phyloP scores from a whole-genome alignment of 2,329 filamentous ascomycete species.

The Calonectria henricotiae region DNA sequence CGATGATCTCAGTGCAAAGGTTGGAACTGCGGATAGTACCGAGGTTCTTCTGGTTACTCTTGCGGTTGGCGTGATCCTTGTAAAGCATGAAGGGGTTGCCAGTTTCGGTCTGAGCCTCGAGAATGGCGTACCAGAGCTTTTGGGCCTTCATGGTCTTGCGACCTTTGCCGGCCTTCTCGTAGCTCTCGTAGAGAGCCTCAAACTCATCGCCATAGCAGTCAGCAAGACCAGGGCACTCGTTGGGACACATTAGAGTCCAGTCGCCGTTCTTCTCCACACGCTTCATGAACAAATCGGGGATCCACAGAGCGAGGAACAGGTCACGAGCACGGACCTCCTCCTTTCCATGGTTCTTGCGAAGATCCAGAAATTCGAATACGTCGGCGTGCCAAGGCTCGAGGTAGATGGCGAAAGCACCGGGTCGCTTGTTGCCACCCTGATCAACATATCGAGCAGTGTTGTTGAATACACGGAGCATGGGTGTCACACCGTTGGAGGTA shows the following conservation, averaged over 20 bases:
- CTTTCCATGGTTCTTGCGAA: slow-evolving; percentile 99
- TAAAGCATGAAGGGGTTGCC: slow-evolving; percentile 99
- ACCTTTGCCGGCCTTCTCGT: slow-evolving; percentile 90
- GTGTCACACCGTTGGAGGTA: slow-evolving; percentile 96
- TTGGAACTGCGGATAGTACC: slow-evolving; percentile 99
- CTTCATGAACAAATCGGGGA: slow-evolving; percentile 99
- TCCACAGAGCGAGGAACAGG: slow-evolving; percentile 98
- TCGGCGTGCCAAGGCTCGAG: slow-evolving; percentile 99
- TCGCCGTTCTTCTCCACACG: slow-evolving; percentile 96
- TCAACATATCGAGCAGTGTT: slow-evolving; percentile 99
- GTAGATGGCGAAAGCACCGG: slow-evolving; percentile 98
- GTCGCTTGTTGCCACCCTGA: slow-evolving; percentile 99
- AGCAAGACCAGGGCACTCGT: slow-evolving; percentile 94
- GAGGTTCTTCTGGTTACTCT: slow-evolving; percentile 99
- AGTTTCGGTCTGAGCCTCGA: slow-evolving; percentile 98
- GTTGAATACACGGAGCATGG: slow-evolving; percentile 99
- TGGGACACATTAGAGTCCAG: slow-evolving; percentile 99
- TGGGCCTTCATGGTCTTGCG: slow-evolving; percentile 95
- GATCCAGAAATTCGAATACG: slow-evolving; percentile 96
- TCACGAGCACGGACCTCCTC: slow-evolving; percentile 98
- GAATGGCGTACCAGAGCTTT: slow-evolving; percentile 99
- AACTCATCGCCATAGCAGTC: slow-evolving; percentile 99
- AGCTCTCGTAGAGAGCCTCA: slow-evolving; percentile 92
- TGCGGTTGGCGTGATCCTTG: slow-evolving; percentile 98
- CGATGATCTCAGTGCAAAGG: slow-evolving; percentile 98